phyloP scores from a whole-genome alignment of 768 basidiomycete species.

The Phanerodontia chrysosporium region DNA sequence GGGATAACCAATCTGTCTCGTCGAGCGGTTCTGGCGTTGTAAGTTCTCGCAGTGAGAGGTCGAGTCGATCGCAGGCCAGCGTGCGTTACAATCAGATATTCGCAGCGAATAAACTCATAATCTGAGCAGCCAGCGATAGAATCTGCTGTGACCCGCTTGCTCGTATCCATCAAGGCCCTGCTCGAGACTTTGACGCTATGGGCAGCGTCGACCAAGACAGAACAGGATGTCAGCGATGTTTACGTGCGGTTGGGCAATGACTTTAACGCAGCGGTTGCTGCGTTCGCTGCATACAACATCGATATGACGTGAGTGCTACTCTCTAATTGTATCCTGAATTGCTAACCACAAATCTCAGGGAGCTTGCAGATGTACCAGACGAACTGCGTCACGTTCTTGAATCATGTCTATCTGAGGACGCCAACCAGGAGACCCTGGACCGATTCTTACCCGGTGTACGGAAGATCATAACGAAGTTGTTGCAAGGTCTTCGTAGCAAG shows the following conservation, averaged over 20 bases:
- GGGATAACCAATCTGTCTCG: slow-evolving; percentile 49
- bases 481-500: slow-evolving; percentile 90
- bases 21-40: slow-evolving; percentile 38
- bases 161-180: slow-evolving; percentile 94
- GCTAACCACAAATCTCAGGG: slow-evolving; percentile 42
- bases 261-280: slow-evolving; percentile 90
- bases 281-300: slow-evolving; percentile 81
- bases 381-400: slow-evolving; percentile 88
- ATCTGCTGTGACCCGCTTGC: slow-evolving; percentile 84
- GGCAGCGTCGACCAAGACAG: slow-evolving; percentile 69
- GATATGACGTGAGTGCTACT: slow-evolving; percentile 77
- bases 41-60: slow-evolving; percentile 39
- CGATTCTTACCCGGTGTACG: slow-evolving; percentile 88
- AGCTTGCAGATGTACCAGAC: slow-evolving; percentile 82
- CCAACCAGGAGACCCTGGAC: slow-evolving; percentile 79
- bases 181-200: slow-evolving; percentile 85
- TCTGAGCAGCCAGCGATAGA: slow-evolving; percentile 70
- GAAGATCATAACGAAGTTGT: slow-evolving; percentile 85
- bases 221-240: slow-evolving; percentile 88
- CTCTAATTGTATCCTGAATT: not conserved
- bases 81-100: slow-evolving; percentile 12
- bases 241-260: slow-evolving; percentile 97
- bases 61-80: slow-evolving; percentile 34
- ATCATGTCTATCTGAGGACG: slow-evolving; percentile 87
- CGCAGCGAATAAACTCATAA: slow-evolving; percentile 16